Evolutionary conservation across 2,329 filamentous ascomycete genomes (phyloP).

Genomic region (Phialophora verrucosa): DNA sequence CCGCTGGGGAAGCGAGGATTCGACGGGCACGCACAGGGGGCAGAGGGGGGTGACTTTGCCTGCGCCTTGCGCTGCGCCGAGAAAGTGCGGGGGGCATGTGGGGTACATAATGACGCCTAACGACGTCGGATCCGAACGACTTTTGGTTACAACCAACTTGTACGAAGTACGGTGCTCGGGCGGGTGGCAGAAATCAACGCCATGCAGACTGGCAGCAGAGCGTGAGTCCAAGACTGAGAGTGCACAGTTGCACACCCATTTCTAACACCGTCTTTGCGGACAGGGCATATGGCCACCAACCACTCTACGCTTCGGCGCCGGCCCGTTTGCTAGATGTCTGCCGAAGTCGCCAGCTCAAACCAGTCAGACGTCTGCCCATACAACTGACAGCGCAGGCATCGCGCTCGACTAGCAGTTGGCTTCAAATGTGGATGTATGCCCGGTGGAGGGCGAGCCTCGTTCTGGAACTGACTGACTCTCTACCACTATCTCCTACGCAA

Average conservation of each 20-base stretch:
- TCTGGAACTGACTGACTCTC: background rate
- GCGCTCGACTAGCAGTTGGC: background rate
- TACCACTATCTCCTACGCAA: background rate
- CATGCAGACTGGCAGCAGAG: background rate
- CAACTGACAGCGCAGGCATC: background rate
- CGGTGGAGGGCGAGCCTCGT: conserved; percentile 6
- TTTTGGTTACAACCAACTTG: background rate
- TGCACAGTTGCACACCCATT: background rate
- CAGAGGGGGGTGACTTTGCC: background rate
- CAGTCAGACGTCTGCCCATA: too few species aligned
- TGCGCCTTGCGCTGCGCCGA: background rate
- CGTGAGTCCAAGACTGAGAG: background rate
- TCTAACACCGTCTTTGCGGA: too few species aligned
- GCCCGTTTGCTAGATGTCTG: too few species aligned
- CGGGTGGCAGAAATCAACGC: background rate
- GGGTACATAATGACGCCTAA: background rate
- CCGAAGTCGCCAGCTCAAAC: too few species aligned
- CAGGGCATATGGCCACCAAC: too few species aligned
- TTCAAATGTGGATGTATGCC: conserved; percentile 7
- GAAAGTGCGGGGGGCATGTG: background rate
- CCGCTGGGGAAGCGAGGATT: background rate
- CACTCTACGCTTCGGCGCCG: too few species aligned
- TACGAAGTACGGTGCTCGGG: background rate
- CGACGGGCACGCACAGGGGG: too few species aligned
- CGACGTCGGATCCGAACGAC: background rate